Evolutionary conservation across 345 rosid genomes (phyloP).

Genomic region (thale cress (Arabidopsis thaliana)): DNA sequence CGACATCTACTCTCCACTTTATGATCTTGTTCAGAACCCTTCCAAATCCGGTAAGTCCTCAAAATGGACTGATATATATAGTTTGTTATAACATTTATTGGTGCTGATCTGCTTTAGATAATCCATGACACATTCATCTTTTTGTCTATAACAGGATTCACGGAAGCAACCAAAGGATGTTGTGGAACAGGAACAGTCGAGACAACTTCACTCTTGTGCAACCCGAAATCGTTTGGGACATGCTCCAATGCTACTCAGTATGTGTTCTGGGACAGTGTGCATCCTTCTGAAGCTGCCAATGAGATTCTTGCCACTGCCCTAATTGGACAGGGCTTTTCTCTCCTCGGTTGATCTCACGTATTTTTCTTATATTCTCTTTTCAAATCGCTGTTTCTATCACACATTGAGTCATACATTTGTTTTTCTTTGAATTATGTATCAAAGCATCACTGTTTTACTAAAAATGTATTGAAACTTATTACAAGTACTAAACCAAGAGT

Average conservation of each 20-base stretch:
- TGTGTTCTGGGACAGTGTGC: slow-evolving; percentile 95
- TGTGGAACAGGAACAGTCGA: slow-evolving; percentile 90
- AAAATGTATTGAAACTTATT: slow-evolving; percentile 19
- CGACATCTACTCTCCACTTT: slow-evolving; percentile 79
- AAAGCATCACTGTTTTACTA: slow-evolving; percentile 31
- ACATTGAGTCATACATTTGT: slow-evolving; percentile 28
- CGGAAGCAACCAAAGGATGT: slow-evolving; percentile 84
- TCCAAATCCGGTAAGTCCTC: slow-evolving; percentile 55
- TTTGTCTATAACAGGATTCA: slow-evolving; percentile 57
- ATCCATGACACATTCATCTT: slow-evolving; percentile 14
- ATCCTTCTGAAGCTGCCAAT: slow-evolving; percentile 93
- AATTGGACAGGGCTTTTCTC: slow-evolving; percentile 70
- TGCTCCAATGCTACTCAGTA: slow-evolving; percentile 82
- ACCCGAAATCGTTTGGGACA: slow-evolving; percentile 71
- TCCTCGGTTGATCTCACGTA: slow-evolving; percentile 40
- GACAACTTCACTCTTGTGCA: slow-evolving; percentile 77
- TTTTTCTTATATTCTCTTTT: background rate
- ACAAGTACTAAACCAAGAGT: slow-evolving; percentile 21
- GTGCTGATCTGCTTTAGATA: background rate
- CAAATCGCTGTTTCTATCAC: slow-evolving; percentile 18
- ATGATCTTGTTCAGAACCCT: slow-evolving; percentile 67
- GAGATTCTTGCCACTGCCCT: slow-evolving; percentile 74
- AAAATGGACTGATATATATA: background rate
- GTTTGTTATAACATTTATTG: background rate
- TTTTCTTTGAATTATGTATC: slow-evolving; percentile 30